Evolutionary conservation across 768 basidiomycete genomes (phyloP).

Genomic region (Mycena galopus): DNA sequence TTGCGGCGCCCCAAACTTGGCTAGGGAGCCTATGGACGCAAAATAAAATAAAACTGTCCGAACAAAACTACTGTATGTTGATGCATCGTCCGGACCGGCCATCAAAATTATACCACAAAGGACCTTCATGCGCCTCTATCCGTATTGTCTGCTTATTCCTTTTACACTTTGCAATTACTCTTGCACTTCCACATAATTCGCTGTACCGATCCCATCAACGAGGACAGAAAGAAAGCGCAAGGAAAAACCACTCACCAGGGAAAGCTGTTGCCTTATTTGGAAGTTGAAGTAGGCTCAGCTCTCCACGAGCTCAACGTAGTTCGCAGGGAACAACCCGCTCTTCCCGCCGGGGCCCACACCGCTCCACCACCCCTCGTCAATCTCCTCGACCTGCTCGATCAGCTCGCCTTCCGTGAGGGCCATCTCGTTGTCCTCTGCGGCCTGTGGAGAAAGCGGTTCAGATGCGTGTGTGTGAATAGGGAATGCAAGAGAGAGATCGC

Average conservation of each 20-base stretch:
- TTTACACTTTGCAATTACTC: constrained; percentile 33
- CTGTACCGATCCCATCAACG: constrained; percentile 27
- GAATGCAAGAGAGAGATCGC: background rate
- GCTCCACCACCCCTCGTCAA: constrained; percentile 91
- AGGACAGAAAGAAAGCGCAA: constrained; percentile 3
- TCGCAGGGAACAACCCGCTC: constrained; percentile 82
- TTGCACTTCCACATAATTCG: constrained; percentile 51
- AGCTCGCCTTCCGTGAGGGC: constrained; percentile 86
- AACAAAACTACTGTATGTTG: no score
- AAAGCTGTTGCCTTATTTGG: no score
- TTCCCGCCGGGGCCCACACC: constrained; percentile 70
- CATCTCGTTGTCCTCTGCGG: constrained; percentile 92
- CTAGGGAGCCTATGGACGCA: no score
- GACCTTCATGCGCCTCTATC: no score
- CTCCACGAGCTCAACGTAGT: no score
- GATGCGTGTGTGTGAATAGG: constrained; percentile 86
- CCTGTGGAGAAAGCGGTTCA: no score
- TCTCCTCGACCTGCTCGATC: constrained; percentile 79
- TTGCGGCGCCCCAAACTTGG: no score
- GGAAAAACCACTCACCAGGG: constrained; percentile 66
- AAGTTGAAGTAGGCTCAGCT: no score
- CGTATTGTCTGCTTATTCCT: no score
- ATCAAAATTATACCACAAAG: no score
- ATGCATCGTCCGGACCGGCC: no score
- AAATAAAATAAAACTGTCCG: no score